Conservation (phyloP, 2,329 filamentous ascomycete genomes). For the Aulographum hederae region DNA sequence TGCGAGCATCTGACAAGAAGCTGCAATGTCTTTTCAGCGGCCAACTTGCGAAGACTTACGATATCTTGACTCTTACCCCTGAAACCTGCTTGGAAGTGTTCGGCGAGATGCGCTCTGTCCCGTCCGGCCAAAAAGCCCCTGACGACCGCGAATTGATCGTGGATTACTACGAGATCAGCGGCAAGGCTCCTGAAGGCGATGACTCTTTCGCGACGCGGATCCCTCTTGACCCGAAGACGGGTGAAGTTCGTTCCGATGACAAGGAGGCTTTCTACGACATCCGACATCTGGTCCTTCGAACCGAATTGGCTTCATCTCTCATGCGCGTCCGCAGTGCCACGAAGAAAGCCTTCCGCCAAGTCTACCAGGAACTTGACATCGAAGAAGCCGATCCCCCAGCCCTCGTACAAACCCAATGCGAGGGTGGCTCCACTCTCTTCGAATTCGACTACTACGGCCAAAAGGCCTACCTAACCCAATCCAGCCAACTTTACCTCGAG, state of each 20-base stretch:
- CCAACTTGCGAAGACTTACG: constrained; percentile 77
- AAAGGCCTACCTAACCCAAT: constrained; percentile 86
- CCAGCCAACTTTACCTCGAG: constrained; percentile 92
- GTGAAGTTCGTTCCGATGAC: constrained; percentile 50
- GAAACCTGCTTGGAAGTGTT: constrained; percentile 75
- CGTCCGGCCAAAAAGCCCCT: constrained; percentile 58
- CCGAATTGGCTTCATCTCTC: constrained; percentile 66
- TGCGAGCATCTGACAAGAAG: constrained; percentile 67
- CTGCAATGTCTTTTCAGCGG: constrained; percentile 74
- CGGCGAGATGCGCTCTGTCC: constrained; percentile 71
- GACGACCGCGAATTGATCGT: constrained; percentile 77
- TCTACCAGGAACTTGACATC: constrained; percentile 59
- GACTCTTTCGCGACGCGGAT: constrained; percentile 82
- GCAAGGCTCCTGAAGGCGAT: constrained; percentile 65
- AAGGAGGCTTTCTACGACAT: constrained; percentile 60
- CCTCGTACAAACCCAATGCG: constrained; percentile 87
- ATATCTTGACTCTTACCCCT: constrained; percentile 66
- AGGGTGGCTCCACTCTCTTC: constrained; percentile 85
- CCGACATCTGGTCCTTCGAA: constrained; percentile 69
- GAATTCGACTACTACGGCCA: constrained; percentile 78
- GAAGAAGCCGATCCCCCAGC: constrained; percentile 77
- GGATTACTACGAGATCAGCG: constrained; percentile 68
- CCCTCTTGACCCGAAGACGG: constrained; percentile 25
- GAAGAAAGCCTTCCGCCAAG: constrained; percentile 61
- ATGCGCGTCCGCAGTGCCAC: constrained; percentile 74